Base-by-base conservation (phyloP, 192 early-diverging fungal species). In the Chytriomyces confervae region DNA sequence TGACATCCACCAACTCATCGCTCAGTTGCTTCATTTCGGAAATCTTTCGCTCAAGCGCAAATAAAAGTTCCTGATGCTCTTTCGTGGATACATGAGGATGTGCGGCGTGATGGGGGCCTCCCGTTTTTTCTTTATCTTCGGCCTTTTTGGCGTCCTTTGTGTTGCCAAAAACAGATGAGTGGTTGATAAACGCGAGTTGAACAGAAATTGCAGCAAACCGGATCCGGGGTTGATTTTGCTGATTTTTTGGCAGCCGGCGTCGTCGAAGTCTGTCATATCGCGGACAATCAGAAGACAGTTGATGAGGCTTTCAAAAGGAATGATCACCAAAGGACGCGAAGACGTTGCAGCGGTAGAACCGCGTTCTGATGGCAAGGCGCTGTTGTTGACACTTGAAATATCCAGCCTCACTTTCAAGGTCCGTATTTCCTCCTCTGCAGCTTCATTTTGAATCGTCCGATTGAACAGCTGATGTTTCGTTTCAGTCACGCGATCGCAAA, bases 1-100 rank as follows among this genome's bases (percentile, higher is more conserved):
- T 78, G n/a, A 77, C 4, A 45, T 78, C 78, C 9, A 50, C 46
- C 50, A 81, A 29, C 7, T 89, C 88, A 47, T 89, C 88, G 8
- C 67, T 67, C 7, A 85, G n/a, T 65, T 83, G 81, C 50, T 80
- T 80, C 6, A 88, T 51, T 73, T 89, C 88, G 6, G 66, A 75
- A 4, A 60, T 73, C 73, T 86, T 84, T 23, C 83, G 75, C 50
- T 89, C 88, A 1, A 89, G 62, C 29, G 79, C 77, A 67, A 87
- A 85, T n/a, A 86, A 51, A 46, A 82, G 82, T 66, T 87, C 85
- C 23, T 84, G 79, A 11, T 83, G 80, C 9, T 89, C 86, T 76
- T 86, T 86, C 13, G 82, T 62, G 16, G 80, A 75, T 47, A 68
- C 69, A 24, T 70, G 80, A 50, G 77, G 61, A 18, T 77, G 20